A percentile compares a stretch with the other conserved stretches of the same genome.
Conservation (phyloP, 2,329 filamentous ascomycete species). For the Fusarium musae region DNA sequence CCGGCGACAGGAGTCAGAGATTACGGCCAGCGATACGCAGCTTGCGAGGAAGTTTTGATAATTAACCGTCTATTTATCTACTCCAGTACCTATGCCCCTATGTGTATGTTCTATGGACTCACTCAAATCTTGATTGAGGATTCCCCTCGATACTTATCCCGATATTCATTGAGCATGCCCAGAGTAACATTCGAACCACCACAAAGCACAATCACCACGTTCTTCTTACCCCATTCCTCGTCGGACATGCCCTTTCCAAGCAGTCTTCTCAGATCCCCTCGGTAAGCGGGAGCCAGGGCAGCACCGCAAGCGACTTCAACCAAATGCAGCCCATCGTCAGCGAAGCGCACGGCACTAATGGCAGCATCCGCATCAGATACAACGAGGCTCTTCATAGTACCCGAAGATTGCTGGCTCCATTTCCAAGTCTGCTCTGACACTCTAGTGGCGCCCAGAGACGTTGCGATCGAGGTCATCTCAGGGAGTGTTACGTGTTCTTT, state of each 20-base stretch:
- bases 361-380: constrained; percentile 74
- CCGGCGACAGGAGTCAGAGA: neutral
- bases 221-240: constrained; percentile 71
- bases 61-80: neutral
- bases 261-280: constrained; percentile 68
- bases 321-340: constrained; percentile 82
- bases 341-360: constrained; percentile 78
- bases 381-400: constrained; percentile 48
- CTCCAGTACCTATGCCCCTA: neutral
- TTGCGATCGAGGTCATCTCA: constrained; percentile 80
- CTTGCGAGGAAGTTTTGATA: neutral
- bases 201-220: constrained; percentile 87
- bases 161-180: constrained; percentile 69
- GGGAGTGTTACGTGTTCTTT: constrained; percentile 70
- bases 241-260: constrained; percentile 64
- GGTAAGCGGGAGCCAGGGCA: constrained; percentile 76
- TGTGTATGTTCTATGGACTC: neutral
- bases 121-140: constrained; percentile 47
- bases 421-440: constrained; percentile 76
- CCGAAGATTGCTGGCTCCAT: constrained; percentile 62
- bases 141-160: constrained; percentile 55
- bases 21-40: neutral
- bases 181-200: constrained; percentile 77
- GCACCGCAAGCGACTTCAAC: constrained; percentile 90
- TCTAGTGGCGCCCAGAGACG: constrained; percentile 76